phyloP scores from a whole-genome alignment of 345 rosid species.

The Hypericum perforatum region DNA sequence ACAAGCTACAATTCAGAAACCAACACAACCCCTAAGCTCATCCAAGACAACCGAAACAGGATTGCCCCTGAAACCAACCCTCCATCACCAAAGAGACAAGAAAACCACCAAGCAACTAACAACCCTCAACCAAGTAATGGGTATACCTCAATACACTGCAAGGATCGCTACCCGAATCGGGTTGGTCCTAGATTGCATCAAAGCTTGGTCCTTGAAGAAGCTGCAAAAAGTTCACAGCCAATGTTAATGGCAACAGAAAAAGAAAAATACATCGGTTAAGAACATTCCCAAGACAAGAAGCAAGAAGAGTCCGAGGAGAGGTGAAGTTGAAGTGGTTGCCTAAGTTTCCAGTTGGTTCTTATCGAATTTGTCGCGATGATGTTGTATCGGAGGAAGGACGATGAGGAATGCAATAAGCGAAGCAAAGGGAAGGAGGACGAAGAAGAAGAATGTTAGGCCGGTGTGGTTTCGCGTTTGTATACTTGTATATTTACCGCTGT shows the following conservation, averaged over 20 bases:
- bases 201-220: background rate
- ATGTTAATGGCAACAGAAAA: background rate
- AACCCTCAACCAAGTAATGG: conserved; percentile 11
- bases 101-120: background rate
- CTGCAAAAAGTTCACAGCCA: conserved; percentile 1
- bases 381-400: too few relatives aligned
- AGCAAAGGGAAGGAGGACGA: too few relatives aligned
- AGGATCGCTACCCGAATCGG: background rate
- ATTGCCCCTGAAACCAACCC: background rate
- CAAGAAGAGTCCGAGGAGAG: too few relatives aligned
- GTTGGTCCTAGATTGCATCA: background rate
- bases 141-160: conserved; percentile 3
- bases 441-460: too few relatives aligned
- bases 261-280: background rate
- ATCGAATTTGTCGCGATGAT: too few relatives aligned
- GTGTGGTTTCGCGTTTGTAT: too few relatives aligned
- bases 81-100: conserved; percentile 3
- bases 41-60: background rate
- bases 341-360: too few relatives aligned
- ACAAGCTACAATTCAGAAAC: conserved; percentile 10
- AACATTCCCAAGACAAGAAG: too few relatives aligned
- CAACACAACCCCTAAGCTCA: conserved; percentile 7
- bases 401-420: too few relatives aligned
- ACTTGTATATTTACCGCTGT: too few relatives aligned
- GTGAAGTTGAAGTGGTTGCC: too few relatives aligned